Base-by-base conservation (phyloP, 2,329 filamentous ascomycete genomes). In the Xylaria sp. region DNA sequence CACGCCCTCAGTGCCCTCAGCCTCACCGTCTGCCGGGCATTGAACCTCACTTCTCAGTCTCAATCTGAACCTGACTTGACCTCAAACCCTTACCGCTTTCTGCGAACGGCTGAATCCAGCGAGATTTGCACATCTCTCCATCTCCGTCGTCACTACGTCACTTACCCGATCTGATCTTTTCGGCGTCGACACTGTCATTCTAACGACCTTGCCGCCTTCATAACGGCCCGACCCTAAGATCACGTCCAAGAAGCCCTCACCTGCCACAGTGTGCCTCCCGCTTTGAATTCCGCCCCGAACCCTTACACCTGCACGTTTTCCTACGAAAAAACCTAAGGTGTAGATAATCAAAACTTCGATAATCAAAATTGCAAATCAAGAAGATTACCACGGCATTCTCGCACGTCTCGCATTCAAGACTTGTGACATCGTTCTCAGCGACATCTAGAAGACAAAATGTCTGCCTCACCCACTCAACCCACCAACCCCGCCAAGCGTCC, bases 241-340 rank as follows among this genome's bases (percentile, higher is more conserved):
- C 66, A 67, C 66, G 65, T 63, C 51, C 54, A 61, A 62, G 56
- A 63, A 66, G 65, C 55, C 63, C 61, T 54, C 52, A 65, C 62
- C 65, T 66, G 61, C 61, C 64, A 30, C 63, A 65, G 57, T 64
- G 67, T 69, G 63, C 60, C 65, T 65, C 61, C 34, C 65, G 64
- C 57, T 23, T 76, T 75, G 75, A 76, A 73, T 68, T 74, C 70
- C 75, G 75, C 74, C 67, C 74, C 73, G 75, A 77, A 75, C 76
- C 81, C 88, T 89, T 91, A 87, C 89, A 92, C 88, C 89, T 91
- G 88, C 90, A 90, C 87, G 88, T 92, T 93, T 92, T 92, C 88
- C 80, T 92, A 91, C 79, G 83, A 88, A 89, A 87, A 86, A 82
- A 85, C 83, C 83, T 80, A 83, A 86, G 90, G 90, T 92, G 89